These are phyloP conservation scores for Coemansia sp. DNA, from an alignment of 192 early-diverging fungal genomes.

Conservation along the genomic window DNA sequence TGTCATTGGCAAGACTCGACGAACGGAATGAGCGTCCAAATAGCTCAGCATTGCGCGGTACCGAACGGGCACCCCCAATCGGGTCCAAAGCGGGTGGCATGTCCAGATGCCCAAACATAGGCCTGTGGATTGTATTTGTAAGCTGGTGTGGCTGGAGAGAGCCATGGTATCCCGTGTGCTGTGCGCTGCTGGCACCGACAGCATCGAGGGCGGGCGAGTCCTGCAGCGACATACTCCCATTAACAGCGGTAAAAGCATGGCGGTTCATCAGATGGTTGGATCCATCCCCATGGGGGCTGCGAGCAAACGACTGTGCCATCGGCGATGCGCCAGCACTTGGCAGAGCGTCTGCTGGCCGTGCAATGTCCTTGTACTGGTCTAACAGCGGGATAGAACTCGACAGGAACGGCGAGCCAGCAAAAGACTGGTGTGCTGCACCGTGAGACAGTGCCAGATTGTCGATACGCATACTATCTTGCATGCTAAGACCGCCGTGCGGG, in stretches of 20 bases:
- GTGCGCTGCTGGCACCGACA: slow-evolving; percentile 9
- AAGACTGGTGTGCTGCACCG: slow-evolving; percentile 34
- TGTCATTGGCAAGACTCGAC: slow-evolving; percentile 33
- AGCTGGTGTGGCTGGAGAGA: slow-evolving; percentile 18
- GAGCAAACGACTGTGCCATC: slow-evolving; percentile 34
- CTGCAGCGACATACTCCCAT: slow-evolving; percentile 9
- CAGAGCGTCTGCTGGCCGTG: slow-evolving; percentile 16
- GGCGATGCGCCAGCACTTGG: slow-evolving; percentile 34
- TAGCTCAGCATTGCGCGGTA: slow-evolving; percentile 31
- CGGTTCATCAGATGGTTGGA: slow-evolving; percentile 35
- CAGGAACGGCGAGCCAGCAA: slow-evolving; percentile 45
- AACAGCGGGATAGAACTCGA: slow-evolving; percentile 50
- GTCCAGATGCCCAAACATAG: slow-evolving; percentile 15
- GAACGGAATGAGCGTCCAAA: slow-evolving; percentile 45
- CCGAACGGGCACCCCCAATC: slow-evolving; percentile 31
- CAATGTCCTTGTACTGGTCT: slow-evolving; percentile 39
- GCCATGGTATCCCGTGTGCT: slow-evolving; percentile 16
- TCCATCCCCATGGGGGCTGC: slow-evolving; percentile 25
- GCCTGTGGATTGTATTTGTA: neutral
- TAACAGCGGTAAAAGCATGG: slow-evolving; percentile 45
- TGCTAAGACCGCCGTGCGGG: slow-evolving; percentile 31
- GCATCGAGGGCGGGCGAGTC: slow-evolving; percentile 1
- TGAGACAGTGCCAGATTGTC: slow-evolving; percentile 49
- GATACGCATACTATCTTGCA: slow-evolving; percentile 48
- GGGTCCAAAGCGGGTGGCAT: slow-evolving; percentile 34